Evolutionary conservation across 768 basidiomycete species (phyloP), one percentile per base, ranked within the genome.

Genomic region (Neoboletus subvelutipes): DNA sequence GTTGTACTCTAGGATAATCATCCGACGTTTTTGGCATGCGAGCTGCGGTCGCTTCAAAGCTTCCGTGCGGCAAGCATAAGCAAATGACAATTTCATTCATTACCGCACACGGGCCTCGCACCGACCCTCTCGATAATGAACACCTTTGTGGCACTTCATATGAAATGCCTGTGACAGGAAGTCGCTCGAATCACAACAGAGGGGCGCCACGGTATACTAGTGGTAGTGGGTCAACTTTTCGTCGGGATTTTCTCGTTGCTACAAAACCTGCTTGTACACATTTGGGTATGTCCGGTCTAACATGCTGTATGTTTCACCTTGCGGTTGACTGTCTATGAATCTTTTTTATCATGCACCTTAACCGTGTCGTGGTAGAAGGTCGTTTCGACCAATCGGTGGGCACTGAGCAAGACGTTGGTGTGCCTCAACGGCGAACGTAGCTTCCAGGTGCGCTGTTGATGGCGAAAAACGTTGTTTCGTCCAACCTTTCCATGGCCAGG

Each of bases 101-200:
- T 42, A 18, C 18, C 11, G 20, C 22, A 22, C n/a, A 46, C 53
- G 17, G 29, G 13, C 33, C 28, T 49, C 39, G 12, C 24, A 45
- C 33, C 36, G 52, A n/a, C 47, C 40, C 33, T 53, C 26, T 37
- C 41, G 13, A 54, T 45, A 29, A 41, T 18, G 49, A 33, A 55
- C n/a, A 37, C 20, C 55, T 31, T 57, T 42, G 60, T 62, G 37
- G 46, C 29, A 39, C 31, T 52, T 45, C 24, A 53, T 34, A 29
- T 31, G 52, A 61, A 39, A 58, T 22, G 26, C 47, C 57, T 54
- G 53, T 53, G 53, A 61, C 24, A 36, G 50, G 36, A 37, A 6
- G 43, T 24, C 36, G 0, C 22, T 37, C 29, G 7, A 45, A 49
- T 39, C 22, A 29, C n/a, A n/a, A n/a, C n/a, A n/a, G n/a, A n/a